Base-by-base conservation (phyloP, 2,329 filamentous ascomycete species). In the Reticulascus tulasneorum region DNA sequence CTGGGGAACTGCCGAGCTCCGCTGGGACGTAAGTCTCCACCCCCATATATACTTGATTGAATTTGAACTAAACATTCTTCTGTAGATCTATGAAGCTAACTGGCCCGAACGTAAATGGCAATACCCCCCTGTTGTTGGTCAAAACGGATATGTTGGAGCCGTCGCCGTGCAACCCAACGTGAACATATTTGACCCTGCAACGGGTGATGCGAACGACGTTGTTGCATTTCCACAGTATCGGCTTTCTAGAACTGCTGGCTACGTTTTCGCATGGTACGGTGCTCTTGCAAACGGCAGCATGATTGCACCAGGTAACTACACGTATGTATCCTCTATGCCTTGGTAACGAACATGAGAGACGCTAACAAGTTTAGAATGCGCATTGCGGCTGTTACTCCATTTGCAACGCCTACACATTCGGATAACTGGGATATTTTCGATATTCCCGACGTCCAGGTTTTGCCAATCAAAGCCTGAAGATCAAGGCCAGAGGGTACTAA, bases 231-330 rank as follows among this genome's bases (percentile, higher is more conserved):
- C 64, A 1, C 40, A 62, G 13, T 33, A 27, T 37, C 33, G 9
- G 41, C 33, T 3, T 41, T 47, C 6, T 53, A 52, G 23, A 61
- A 59, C 29, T 66, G 59, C 55, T 67, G 64, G 64, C 62, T 67
- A 13, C 7, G 22, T 23, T n/a, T 38, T 24, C 15, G 40, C 31
- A 30, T 45, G 43, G 43, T 29, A 43, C 2, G 63, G 64, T 4
- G 59, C 59, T 35, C 52, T 67, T 11, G 59, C 63, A 10, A 64
- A 67, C 36, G 64, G 63, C 5, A 57, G 61, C 7, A 55, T 56
- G 25, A 65, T 67, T 28, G 45, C 50, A 4, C 59, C 62, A 3
- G 64, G 64, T 3, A 60, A 60, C 23, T 68, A 67, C 37, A 63
- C 24, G 43, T 45, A 15, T 21, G 43, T 9, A 3, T 19, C 4